A percentile compares a stretch with the other conserved stretches of the same genome.
These are phyloP conservation scores for Boletus speciosus DNA, from an alignment of 768 basidiomycete species.

Conservation along the genomic window DNA sequence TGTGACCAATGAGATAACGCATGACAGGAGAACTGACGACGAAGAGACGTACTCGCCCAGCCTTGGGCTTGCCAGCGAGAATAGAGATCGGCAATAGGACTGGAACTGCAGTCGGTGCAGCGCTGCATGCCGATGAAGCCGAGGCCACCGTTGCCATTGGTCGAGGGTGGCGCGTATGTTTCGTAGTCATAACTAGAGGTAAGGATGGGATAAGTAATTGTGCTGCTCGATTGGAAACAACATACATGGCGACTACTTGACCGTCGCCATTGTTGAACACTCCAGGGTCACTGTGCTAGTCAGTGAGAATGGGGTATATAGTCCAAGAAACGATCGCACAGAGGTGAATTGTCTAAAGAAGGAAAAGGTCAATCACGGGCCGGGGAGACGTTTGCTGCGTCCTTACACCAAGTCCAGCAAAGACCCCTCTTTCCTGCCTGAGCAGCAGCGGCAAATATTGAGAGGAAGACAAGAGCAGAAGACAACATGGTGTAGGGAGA, in stretches of 20 bases:
- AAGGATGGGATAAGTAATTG: not conserved
- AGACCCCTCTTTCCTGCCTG: slow-evolving; percentile 39
- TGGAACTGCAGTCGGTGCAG: slow-evolving; percentile 36
- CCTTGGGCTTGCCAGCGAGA: slow-evolving; percentile 31
- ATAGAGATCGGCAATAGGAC: slow-evolving; percentile 31
- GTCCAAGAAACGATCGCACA: slow-evolving; percentile 21
- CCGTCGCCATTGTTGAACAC: slow-evolving; percentile 32
- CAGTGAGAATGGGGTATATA: not conserved
- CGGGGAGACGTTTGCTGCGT: not conserved
- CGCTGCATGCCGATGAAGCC: slow-evolving; percentile 40
- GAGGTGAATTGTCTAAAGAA: slow-evolving; percentile 24
- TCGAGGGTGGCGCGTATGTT: slow-evolving; percentile 33
- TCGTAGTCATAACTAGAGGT: slow-evolving; percentile 36
- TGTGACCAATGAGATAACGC: not conserved
- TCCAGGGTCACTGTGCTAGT: slow-evolving; percentile 25
- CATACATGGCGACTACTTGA: slow-evolving; percentile 34
- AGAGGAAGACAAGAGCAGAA: slow-evolving; percentile 15
- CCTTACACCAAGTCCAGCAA: slow-evolving; percentile 36
- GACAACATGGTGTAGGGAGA: slow-evolving; percentile 15
- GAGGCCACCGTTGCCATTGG: slow-evolving; percentile 36
- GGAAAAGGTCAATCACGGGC: not conserved
- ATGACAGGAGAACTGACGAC: not conserved
- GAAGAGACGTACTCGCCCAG: slow-evolving; percentile 29
- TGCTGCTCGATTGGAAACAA: not conserved
- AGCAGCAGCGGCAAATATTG: slow-evolving; percentile 14